Conservation (phyloP, 805 yeast species). For the Lipomyces sp. region DNA sequence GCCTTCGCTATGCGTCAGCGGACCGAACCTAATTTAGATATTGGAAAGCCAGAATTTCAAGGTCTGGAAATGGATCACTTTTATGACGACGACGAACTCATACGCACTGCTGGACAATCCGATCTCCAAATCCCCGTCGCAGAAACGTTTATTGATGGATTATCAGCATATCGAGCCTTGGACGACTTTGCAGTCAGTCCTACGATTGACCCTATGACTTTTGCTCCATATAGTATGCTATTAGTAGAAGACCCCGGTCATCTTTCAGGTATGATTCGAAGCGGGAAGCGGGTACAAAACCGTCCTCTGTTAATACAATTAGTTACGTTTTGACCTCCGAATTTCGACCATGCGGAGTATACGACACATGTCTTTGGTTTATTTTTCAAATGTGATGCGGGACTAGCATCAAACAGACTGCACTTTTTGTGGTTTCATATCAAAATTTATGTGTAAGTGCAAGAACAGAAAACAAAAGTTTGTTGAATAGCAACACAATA, state of each 20-base stretch:
- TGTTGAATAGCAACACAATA: neutral
- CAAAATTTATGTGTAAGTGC: neutral
- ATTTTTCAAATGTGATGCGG: too few relatives aligned
- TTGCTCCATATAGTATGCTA: neutral
- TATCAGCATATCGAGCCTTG: neutral
- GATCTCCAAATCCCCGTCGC: neutral
- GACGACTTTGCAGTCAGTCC: neutral
- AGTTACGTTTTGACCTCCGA: neutral
- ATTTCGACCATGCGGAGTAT: neutral
- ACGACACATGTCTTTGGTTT: neutral
- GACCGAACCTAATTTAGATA: neutral
- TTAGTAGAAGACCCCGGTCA: neutral
- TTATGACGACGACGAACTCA: neutral
- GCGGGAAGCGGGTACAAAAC: neutral
- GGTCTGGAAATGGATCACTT: neutral
- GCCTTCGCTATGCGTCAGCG: neutral
- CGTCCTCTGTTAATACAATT: neutral
- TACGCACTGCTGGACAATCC: neutral
- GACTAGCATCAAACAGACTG: neutral
- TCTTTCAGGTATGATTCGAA: neutral
- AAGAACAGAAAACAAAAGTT: neutral
- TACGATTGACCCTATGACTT: neutral
- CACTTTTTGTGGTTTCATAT: neutral
- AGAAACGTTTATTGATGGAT: neutral
- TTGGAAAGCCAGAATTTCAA: neutral